phyloP scores from a whole-genome alignment of 495 filamentous ascomycete genomes.

The Endocarpon pusillum region DNA sequence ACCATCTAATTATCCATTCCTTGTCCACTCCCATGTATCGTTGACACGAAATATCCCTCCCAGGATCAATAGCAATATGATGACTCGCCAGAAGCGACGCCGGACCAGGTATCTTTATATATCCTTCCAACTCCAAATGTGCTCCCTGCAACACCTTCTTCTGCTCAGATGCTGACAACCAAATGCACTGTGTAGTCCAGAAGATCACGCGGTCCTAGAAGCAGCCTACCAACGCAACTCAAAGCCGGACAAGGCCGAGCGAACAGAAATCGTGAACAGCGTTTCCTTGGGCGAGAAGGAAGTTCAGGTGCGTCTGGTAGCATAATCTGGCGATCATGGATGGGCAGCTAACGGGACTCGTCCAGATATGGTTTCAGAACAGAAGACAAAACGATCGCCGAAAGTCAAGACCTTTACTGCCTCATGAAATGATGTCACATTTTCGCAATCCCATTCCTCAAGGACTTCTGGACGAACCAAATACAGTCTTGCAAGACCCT shows the following conservation, averaged over 20 bases:
- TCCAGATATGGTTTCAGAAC: constrained; percentile 99
- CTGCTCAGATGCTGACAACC: background rate
- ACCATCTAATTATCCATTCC: constrained; percentile 43
- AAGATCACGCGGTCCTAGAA: constrained; percentile 85
- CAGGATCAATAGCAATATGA: constrained; percentile 47
- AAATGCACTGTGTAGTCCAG: constrained; percentile 36
- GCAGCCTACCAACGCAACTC: constrained; percentile 69
- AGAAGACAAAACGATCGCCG: constrained; percentile 83
- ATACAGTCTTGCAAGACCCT: no score
- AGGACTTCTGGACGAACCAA: no score
- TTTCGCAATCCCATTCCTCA: no score
- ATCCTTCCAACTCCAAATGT: background rate
- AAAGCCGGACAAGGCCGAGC: constrained; percentile 83
- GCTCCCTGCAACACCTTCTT: background rate
- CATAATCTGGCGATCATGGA: constrained; percentile 4
- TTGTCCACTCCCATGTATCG: constrained; percentile 51
- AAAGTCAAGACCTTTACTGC: constrained; percentile 72
- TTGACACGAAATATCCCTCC: constrained; percentile 44
- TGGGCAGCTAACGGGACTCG: no score
- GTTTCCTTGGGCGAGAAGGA: constrained; percentile 93
- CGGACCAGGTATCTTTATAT: constrained; percentile 38
- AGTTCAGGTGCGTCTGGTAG: constrained; percentile 65
- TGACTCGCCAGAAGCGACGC: constrained; percentile 50
- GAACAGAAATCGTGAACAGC: constrained; percentile 63
- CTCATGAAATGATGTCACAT: constrained; percentile 44